A percentile compares a stretch with the other conserved stretches of the same genome.
phyloP scores from a whole-genome alignment of 2,329 filamentous ascomycete species.

The Tolypocladium capitatum region DNA sequence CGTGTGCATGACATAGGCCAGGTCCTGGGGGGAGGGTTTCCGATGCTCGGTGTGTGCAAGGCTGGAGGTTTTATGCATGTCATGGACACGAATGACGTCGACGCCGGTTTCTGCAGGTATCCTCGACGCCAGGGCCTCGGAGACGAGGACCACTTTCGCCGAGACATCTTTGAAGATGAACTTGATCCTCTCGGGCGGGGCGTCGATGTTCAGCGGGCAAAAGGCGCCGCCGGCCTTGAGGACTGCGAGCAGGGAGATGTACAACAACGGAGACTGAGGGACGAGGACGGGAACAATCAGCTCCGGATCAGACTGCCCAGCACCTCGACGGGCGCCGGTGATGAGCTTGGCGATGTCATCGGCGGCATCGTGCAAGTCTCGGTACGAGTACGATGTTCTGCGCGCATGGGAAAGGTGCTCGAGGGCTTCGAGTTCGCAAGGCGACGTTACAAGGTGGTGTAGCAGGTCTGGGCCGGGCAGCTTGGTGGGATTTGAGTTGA shows the following conservation, averaged over 20 bases:
- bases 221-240: slow-evolving; percentile 75
- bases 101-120: slow-evolving; percentile 21
- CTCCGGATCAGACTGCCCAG: slow-evolving; percentile 10
- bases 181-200: slow-evolving; percentile 59
- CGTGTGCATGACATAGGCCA: slow-evolving; percentile 90
- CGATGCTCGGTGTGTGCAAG: slow-evolving; percentile 5
- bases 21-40: slow-evolving; percentile 19
- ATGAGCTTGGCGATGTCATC: slow-evolving; percentile 41
- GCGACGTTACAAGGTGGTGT: slow-evolving; percentile 45
- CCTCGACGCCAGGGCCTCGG: slow-evolving; percentile 28
- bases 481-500: slow-evolving; percentile 28
- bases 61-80: background rate
- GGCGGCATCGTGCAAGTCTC: slow-evolving; percentile 45
- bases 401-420: slow-evolving; percentile 16
- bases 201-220: slow-evolving; percentile 70
- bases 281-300: slow-evolving; percentile 62
- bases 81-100: slow-evolving; percentile 22
- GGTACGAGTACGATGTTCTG: slow-evolving; percentile 41
- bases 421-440: slow-evolving; percentile 15
- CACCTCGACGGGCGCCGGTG: slow-evolving; percentile 4
- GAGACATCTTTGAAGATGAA: slow-evolving; percentile 72
- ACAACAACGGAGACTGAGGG: slow-evolving; percentile 64
- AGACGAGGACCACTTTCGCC: slow-evolving; percentile 56
- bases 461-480: slow-evolving; percentile 32
- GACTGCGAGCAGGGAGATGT: slow-evolving; percentile 63